A percentile compares a stretch with the other conserved stretches of the same genome.
These are phyloP conservation scores for Zygnema cylindricum DNA, from an alignment of 139 green algal genomes.

Conservation along the genomic window DNA sequence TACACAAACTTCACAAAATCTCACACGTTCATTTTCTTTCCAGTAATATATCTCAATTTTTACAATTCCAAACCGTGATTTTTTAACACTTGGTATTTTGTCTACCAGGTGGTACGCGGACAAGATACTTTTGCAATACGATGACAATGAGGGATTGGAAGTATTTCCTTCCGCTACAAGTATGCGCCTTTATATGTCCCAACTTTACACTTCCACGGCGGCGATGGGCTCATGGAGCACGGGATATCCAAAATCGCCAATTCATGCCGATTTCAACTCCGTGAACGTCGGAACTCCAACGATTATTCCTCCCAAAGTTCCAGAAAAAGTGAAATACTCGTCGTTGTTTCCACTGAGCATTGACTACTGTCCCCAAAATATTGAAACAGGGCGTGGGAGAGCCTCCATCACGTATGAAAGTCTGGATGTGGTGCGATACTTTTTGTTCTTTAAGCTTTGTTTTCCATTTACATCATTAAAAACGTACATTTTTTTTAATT, in stretches of 20 bases:
- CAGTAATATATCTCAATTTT: no score
- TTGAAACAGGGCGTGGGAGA: neutral
- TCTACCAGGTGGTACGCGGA: slow-evolving; percentile 9
- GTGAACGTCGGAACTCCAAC: neutral
- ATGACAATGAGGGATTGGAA: neutral
- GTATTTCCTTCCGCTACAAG: neutral
- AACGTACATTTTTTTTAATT: neutral
- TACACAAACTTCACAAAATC: no score
- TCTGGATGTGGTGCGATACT: neutral
- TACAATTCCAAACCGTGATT: neutral
- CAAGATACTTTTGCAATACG: neutral
- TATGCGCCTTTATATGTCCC: slow-evolving; percentile 15
- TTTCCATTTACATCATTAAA: no score
- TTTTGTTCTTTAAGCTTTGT: no score
- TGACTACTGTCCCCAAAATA: neutral
- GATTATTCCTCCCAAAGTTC: neutral
- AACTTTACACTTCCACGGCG: neutral
- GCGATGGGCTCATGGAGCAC: neutral
- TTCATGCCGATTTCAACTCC: neutral
- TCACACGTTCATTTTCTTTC: no score
- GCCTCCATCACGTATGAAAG: neutral
- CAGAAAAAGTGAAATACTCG: neutral
- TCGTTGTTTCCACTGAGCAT: neutral
- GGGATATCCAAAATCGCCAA: neutral
- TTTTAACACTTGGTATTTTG: neutral